These are phyloP conservation scores for Huntiella savannae DNA, from an alignment of 2,329 filamentous ascomycete species.

Conservation along the genomic window DNA sequence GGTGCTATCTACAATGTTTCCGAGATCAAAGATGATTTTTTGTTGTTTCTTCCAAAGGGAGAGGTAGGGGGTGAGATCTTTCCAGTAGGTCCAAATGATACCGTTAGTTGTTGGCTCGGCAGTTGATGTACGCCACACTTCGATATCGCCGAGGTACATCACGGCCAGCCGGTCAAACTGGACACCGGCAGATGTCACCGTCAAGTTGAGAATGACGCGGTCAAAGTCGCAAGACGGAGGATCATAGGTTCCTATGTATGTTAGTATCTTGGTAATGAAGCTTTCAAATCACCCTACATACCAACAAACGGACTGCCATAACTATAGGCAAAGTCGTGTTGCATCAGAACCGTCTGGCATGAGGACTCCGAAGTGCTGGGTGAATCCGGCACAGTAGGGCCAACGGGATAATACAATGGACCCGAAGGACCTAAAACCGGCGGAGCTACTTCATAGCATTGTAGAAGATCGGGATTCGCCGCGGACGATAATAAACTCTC, in stretches of 20 bases:
- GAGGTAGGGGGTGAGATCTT: conserved; percentile 58
- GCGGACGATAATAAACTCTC: background rate
- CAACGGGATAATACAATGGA: conserved; percentile 14
- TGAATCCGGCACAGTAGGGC: conserved; percentile 12
- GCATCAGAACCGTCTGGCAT: conserved; percentile 43
- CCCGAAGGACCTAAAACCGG: conserved; percentile 38
- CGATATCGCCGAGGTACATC: conserved; percentile 58
- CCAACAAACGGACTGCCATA: conserved; percentile 59
- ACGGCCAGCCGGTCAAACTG: conserved; percentile 61
- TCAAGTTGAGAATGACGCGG: conserved; percentile 57
- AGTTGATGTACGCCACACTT: conserved; percentile 71
- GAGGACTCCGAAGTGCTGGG: conserved; percentile 10
- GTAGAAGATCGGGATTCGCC: conserved; percentile 12
- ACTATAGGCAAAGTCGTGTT: conserved; percentile 50
- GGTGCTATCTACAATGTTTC: conserved; percentile 46
- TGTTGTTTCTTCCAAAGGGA: conserved; percentile 49
- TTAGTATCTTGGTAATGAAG: background rate
- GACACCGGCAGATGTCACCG: conserved; percentile 47
- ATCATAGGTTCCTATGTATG: conserved; percentile 34
- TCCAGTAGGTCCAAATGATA: conserved; percentile 58
- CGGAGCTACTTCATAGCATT: conserved; percentile 51
- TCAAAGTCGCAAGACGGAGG: conserved; percentile 56
- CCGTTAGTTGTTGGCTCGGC: conserved; percentile 55
- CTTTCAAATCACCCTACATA: conserved; percentile 18
- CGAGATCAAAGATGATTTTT: conserved; percentile 63